Base-by-base conservation (phyloP, 306 rosid genomes). In the Sindora glabra region DNA sequence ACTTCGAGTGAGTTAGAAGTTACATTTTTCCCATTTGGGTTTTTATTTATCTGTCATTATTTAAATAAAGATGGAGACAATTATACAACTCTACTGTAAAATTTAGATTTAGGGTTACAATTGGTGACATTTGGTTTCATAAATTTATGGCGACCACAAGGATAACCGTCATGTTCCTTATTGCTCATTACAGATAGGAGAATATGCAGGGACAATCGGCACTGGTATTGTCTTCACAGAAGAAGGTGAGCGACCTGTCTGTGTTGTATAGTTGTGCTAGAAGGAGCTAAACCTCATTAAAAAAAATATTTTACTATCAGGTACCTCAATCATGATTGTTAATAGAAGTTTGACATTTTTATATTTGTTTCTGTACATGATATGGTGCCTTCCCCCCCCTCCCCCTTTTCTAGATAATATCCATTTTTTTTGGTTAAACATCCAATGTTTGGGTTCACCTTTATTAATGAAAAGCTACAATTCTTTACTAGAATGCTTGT, bases 121-220 rank as follows among this genome's bases (percentile, higher is more conserved):
- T 40, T 26, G 5, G 19, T 64, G 42, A 3, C 3, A 5, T 24
- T 48, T 12, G 0, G 19, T 33, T 14, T 21, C 13, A 45, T 45
- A 38, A 70, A 22, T 23, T 40, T 27, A 38, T 59, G 51, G 29
- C 25, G 47, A 54, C 51, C 5, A 23, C 44, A 34, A 59, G n/a
- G n/a, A n/a, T 50, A 44, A 42, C 56, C 61, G 25, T 50, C 10
- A 22, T 67, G 30, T 30, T 46, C 25, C 24, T 63, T 53, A 47
- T 52, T 66, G 70, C 66, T 51, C 34, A 21, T 21, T 29, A n/a
- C 76, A 86, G 95, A 70, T 86, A 3, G 97, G 97, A 34, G 80
- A 86, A 55, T 90, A 84, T 34, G 81, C 82, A 45, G 95, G 84
- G 81, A 72, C 90, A 22, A 69, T 90, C 30, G 94, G 95, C 49